A percentile compares a stretch with the other conserved stretches of the same genome.
phyloP scores from a whole-genome alignment of 495 filamentous ascomycete genomes.

The Podospora conica region DNA sequence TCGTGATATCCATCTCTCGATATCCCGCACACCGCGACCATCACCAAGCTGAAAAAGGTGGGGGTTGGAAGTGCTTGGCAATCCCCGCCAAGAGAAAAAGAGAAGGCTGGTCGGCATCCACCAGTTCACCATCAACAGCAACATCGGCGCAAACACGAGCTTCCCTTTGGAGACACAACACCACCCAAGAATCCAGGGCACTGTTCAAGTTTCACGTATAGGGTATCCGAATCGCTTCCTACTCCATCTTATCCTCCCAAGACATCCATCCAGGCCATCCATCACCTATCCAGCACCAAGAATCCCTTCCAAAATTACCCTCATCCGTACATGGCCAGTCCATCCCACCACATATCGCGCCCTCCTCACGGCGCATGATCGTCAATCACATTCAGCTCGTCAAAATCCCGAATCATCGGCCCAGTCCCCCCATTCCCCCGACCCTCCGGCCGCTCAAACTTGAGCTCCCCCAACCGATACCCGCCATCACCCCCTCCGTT shows the following conservation, averaged over 20 bases:
- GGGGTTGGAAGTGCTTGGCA: constrained; percentile 4
- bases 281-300: background rate
- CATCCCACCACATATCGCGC: background rate
- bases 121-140: background rate
- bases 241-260: background rate
- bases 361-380: constrained; percentile 15
- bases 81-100: background rate
- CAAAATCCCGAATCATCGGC: constrained; percentile 41
- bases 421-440: constrained; percentile 23
- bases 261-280: background rate
- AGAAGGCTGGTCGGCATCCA: background rate
- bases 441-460: constrained; percentile 8
- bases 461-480: constrained; percentile 2
- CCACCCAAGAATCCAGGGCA: background rate
- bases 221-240: background rate
- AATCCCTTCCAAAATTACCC: background rate
- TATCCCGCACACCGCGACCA: background rate
- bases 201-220: background rate
- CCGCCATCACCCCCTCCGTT: constrained; percentile 1
- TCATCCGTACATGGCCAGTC: background rate
- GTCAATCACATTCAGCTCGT: constrained; percentile 35
- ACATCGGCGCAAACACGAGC: background rate
- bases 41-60: background rate
- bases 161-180: background rate
- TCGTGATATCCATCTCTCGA: background rate